phyloP scores from a whole-genome alignment of 495 filamentous ascomycete genomes.

The Podospora conica region DNA sequence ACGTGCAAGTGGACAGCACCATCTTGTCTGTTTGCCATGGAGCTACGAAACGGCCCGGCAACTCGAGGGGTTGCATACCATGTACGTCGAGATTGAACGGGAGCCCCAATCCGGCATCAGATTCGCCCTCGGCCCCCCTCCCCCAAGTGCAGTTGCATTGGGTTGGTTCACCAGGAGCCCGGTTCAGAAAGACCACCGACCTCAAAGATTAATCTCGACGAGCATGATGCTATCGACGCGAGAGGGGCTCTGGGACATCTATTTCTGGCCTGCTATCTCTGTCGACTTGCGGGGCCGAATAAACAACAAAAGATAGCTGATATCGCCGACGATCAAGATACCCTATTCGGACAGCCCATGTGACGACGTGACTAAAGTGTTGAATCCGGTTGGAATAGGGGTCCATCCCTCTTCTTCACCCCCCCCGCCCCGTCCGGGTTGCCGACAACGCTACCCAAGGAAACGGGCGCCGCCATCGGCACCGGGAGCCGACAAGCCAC shows the following conservation, averaged over 20 bases:
- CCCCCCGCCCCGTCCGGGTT: background rate
- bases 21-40: background rate
- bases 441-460: background rate
- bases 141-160: background rate
- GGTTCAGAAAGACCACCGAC: background rate
- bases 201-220: background rate
- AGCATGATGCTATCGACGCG: background rate
- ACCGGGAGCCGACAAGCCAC: background rate
- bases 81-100: background rate
- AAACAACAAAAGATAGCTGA: background rate
- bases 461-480: background rate
- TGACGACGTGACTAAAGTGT: background rate
- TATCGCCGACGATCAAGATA: background rate
- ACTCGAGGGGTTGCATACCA: background rate
- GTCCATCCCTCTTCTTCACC: background rate
- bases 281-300: background rate
- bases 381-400: background rate
- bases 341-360: background rate
- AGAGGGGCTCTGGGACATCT: background rate
- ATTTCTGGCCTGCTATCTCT: background rate
- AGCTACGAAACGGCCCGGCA: background rate
- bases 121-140: background rate
- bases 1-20: background rate
- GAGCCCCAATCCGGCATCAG: background rate
- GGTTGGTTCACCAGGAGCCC: background rate